Evolutionary conservation across 345 rosid genomes (phyloP).

Genomic region (Erysimum cheiranthoides): DNA sequence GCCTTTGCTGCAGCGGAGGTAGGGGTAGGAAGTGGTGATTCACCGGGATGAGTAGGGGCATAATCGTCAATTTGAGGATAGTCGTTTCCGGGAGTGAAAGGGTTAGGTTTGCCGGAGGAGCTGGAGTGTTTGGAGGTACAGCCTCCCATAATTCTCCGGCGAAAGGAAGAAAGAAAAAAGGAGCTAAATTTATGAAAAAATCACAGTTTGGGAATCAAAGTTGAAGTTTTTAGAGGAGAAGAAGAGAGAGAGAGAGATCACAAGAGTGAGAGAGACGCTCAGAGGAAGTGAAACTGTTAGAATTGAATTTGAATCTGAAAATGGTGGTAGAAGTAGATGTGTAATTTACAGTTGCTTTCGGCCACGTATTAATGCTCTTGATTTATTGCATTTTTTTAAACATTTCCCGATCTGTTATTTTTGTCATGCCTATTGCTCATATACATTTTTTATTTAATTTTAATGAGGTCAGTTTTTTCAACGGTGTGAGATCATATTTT

Average conservation of each 20-base stretch:
- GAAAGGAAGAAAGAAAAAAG: background rate
- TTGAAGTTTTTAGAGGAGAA: background rate
- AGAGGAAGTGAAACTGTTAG: constrained; percentile 30
- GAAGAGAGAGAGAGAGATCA: constrained; percentile 18
- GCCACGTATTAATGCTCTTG: constrained; percentile 27
- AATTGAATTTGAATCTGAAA: constrained; percentile 43
- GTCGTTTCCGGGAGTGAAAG: constrained; percentile 58
- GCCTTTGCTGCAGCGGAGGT: constrained; percentile 38
- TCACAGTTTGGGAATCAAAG: constrained; percentile 28
- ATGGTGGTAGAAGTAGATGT: constrained; percentile 29
- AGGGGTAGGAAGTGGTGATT: constrained; percentile 34
- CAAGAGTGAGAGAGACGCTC: constrained; percentile 7
- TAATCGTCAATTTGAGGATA: constrained; percentile 41
- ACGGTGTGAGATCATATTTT: constrained; percentile 32
- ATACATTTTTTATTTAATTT: background rate
- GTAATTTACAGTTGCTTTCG: constrained; percentile 32
- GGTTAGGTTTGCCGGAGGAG: constrained; percentile 58
- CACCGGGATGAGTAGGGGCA: constrained; percentile 33
- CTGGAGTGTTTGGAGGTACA: constrained; percentile 75
- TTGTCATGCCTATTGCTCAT: background rate
- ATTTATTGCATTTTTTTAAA: constrained; percentile 23
- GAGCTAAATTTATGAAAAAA: background rate
- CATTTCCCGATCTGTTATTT: constrained; percentile 5
- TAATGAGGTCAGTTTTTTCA: constrained; percentile 15
- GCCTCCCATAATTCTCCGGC: constrained; percentile 64